These are phyloP conservation scores for Amoeboaphelidium protococcarum DNA, from an alignment of 371 early-diverging fungal species.

Conservation along the genomic window DNA sequence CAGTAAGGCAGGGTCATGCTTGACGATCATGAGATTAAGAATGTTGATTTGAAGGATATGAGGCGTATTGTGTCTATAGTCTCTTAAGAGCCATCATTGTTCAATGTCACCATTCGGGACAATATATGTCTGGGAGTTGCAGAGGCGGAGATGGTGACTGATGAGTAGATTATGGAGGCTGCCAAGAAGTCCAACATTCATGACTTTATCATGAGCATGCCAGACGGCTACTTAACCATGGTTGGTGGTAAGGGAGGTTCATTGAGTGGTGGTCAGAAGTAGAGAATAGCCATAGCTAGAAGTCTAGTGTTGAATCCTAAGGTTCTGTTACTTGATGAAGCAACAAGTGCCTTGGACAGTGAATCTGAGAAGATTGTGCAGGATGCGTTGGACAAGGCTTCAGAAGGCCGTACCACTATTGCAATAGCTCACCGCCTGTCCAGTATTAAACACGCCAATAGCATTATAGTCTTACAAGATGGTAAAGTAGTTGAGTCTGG, in stretches of 20 bases:
- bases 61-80: background rate
- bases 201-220: conserved; percentile 33
- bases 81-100: background rate
- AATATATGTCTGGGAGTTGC: background rate
- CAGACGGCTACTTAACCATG: conserved; percentile 45
- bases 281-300: conserved; percentile 38
- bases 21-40: too few relatives aligned
- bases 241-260: conserved; percentile 39
- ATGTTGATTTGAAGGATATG: too few relatives aligned
- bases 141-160: too few relatives aligned
- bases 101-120: background rate
- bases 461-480: conserved; percentile 7
- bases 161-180: conserved; percentile 27
- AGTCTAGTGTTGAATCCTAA: conserved; percentile 8
- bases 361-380: conserved; percentile 57
- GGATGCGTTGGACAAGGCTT: conserved; percentile 42
- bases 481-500: conserved; percentile 3
- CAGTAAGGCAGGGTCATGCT: too few relatives aligned
- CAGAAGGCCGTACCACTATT: conserved; percentile 53
- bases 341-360: conserved; percentile 42
- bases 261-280: conserved; percentile 36
- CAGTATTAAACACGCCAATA: conserved; percentile 14
- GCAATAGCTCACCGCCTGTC: conserved; percentile 74
- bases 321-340: conserved; percentile 19
- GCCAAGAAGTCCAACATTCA: conserved; percentile 43